Evolutionary conservation across 2,329 filamentous ascomycete species (phyloP).

Genomic region (Clonostachys chloroleuca): DNA sequence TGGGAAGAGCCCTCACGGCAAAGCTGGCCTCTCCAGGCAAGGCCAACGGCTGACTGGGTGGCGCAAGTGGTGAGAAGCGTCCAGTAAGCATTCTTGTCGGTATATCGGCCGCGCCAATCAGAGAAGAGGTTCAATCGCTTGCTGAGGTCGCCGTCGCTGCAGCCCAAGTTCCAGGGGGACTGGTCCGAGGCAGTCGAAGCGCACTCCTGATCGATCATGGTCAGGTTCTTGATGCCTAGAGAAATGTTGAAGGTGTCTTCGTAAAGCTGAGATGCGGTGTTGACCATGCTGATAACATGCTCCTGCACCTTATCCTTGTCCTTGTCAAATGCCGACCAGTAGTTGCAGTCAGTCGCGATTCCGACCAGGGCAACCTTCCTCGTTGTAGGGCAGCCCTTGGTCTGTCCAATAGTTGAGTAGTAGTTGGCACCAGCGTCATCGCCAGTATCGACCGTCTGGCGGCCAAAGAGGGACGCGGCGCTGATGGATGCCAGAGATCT

Average conservation of each 20-base stretch:
- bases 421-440: conserved; percentile 74
- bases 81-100: conserved; percentile 89
- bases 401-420: conserved; percentile 71
- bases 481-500: conserved; percentile 52
- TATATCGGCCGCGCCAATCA: conserved; percentile 72
- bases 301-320: conserved; percentile 54
- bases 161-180: conserved; percentile 81
- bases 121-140: conserved; percentile 85
- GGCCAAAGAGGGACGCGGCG: conserved; percentile 65
- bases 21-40: conserved; percentile 89
- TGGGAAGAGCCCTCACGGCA: conserved; percentile 60
- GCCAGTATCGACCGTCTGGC: conserved; percentile 64
- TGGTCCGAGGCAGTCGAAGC: conserved; percentile 62
- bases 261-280: conserved; percentile 81
- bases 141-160: conserved; percentile 61
- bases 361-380: conserved; percentile 89
- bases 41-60: conserved; percentile 79
- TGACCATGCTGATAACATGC: conserved; percentile 81
- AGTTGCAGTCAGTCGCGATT: conserved; percentile 89
- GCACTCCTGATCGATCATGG: conserved; percentile 71
- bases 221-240: conserved; percentile 81
- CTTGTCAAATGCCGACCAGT: conserved; percentile 67
- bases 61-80: conserved; percentile 79
- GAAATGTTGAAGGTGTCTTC: conserved; percentile 94
- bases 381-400: conserved; percentile 81